A percentile compares a stretch with the other conserved stretches of the same genome.
These are phyloP conservation scores for Euphorbia pulcherrima DNA, from an alignment of 345 rosid species.

Conservation along the genomic window DNA sequence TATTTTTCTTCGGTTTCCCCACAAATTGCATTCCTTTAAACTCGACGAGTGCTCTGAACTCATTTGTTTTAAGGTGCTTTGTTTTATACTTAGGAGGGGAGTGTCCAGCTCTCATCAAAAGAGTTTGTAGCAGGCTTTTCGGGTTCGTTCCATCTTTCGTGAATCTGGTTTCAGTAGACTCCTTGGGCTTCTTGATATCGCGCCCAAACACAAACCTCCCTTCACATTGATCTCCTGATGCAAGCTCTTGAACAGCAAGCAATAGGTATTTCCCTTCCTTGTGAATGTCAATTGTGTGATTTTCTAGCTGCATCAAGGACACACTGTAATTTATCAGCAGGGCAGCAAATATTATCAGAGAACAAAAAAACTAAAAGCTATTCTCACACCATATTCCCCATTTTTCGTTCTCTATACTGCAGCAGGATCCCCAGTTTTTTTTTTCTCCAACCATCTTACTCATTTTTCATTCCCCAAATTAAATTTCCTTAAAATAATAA, in stretches of 20 bases:
- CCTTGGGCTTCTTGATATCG: slow-evolving; percentile 54
- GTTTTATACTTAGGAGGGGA: slow-evolving; percentile 96
- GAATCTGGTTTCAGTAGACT: slow-evolving; percentile 46
- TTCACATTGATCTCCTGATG: slow-evolving; percentile 89
- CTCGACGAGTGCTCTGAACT: slow-evolving; percentile 87
- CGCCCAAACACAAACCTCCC: slow-evolving; percentile 97
- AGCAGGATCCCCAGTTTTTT: too few species aligned
- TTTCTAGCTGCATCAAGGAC: slow-evolving; percentile 56
- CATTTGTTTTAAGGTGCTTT: slow-evolving; percentile 88
- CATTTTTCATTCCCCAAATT: too few species aligned
- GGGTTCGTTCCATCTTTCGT: slow-evolving; percentile 88
- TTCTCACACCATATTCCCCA: too few species aligned
- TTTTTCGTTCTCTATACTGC: too few species aligned
- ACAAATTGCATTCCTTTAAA: slow-evolving; percentile 98
- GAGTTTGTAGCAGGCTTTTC: slow-evolving; percentile 85
- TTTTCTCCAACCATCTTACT: too few species aligned
- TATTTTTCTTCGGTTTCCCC: slow-evolving; percentile 86
- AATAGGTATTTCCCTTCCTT: slow-evolving; percentile 88
- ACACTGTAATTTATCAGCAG: not conserved
- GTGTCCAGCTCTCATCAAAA: slow-evolving; percentile 92
- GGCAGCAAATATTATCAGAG: too few species aligned
- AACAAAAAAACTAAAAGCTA: too few species aligned
- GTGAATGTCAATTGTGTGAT: slow-evolving; percentile 66
- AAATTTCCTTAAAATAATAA: too few species aligned
- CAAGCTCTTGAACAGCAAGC: slow-evolving; percentile 89